Evolutionary conservation across 148 eudicot species (phyloP).

Genomic region (Camellia granthamiana): DNA sequence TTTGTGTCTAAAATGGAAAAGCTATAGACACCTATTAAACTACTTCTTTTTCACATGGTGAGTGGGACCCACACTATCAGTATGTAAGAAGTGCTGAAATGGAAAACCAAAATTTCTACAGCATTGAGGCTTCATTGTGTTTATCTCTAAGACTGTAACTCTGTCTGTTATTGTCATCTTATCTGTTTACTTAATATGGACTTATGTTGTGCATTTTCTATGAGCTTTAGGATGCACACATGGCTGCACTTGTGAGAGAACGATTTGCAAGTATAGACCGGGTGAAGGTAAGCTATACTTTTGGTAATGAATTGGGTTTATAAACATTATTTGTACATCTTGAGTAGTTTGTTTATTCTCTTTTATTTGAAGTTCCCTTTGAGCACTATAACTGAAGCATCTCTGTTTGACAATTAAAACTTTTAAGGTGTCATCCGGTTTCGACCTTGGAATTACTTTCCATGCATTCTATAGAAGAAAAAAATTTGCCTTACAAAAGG

Average conservation of each 20-base stretch:
- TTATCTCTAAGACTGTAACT: not conserved
- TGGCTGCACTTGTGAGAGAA: constrained; percentile 80
- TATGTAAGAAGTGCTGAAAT: not conserved
- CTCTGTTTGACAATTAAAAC: not conserved
- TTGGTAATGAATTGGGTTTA: not conserved
- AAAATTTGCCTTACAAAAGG: not conserved
- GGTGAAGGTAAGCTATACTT: constrained; percentile 48
- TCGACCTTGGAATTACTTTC: not conserved
- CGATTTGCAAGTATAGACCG: constrained; percentile 54
- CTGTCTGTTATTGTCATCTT: not conserved
- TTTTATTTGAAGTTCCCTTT: not conserved
- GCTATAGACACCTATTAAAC: no score
- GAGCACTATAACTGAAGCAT: not conserved
- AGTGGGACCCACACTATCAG: no score
- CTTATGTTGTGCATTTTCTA: constrained; percentile 12
- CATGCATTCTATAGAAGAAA: not conserved
- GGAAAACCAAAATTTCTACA: not conserved
- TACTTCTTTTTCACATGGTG: no score
- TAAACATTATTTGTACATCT: not conserved
- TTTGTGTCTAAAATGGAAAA: not conserved
- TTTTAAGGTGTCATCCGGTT: not conserved
- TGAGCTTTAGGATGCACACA: constrained; percentile 70
- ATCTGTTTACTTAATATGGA: not conserved
- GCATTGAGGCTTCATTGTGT: not conserved
- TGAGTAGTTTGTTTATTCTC: not conserved